Conservation (phyloP, 805 yeast genomes). For the Kregervanrija fluxuum region DNA sequence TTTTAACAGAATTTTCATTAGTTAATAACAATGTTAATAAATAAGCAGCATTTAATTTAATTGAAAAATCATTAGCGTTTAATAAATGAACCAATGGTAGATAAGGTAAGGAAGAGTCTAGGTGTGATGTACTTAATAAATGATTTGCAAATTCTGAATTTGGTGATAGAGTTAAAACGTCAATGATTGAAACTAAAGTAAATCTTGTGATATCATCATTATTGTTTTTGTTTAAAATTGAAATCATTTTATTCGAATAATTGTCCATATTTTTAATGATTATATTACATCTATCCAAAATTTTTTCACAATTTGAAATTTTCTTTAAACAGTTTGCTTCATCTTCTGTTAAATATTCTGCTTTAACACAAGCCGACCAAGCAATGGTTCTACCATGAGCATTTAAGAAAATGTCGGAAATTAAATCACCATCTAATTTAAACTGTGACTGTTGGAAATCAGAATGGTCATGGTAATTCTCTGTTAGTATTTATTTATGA, state of each 20-base stretch:
- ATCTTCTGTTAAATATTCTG: slow-evolving; percentile 55
- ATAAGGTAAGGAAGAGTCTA: slow-evolving; percentile 44
- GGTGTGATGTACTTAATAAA: slow-evolving; percentile 33
- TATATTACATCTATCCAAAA: slow-evolving; percentile 35
- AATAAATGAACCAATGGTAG: slow-evolving; percentile 46
- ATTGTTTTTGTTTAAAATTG: slow-evolving; percentile 43
- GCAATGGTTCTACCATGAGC: slow-evolving; percentile 78
- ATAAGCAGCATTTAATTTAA: slow-evolving; percentile 48
- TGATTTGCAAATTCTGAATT: slow-evolving; percentile 17
- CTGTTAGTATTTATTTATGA: too few relatives aligned
- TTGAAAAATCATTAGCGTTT: slow-evolving; percentile 47
- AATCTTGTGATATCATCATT: slow-evolving; percentile 64
- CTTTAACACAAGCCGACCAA: slow-evolving; percentile 85
- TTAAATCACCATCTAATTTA: slow-evolving; percentile 53
- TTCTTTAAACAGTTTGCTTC: slow-evolving; percentile 47
- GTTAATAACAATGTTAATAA: slow-evolving; percentile 44
- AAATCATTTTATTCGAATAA: slow-evolving; percentile 49
- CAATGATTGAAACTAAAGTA: slow-evolving; percentile 54
- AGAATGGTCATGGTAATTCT: too few relatives aligned
- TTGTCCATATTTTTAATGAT: slow-evolving; percentile 37
- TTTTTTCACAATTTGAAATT: slow-evolving; percentile 28
- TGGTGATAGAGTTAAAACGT: slow-evolving; percentile 35
- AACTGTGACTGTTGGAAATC: background rate
- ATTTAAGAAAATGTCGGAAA: slow-evolving; percentile 57
- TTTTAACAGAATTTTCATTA: slow-evolving; percentile 9